A percentile compares a stretch with the other conserved stretches of the same genome.
These are phyloP conservation scores for Withania somnifera DNA, from an alignment of 305 asterid species.

Conservation along the genomic window DNA sequence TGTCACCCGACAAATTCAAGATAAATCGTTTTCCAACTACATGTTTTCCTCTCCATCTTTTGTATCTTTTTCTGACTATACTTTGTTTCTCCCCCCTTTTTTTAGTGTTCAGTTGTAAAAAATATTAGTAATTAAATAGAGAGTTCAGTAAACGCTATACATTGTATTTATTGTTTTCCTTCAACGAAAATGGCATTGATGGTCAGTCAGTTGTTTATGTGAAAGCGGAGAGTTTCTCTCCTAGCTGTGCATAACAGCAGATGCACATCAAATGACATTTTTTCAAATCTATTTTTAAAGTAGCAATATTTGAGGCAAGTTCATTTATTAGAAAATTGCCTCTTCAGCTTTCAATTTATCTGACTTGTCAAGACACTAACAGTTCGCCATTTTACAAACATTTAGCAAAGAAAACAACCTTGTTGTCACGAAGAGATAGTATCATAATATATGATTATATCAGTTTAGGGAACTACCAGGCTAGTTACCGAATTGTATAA, in stretches of 20 bases:
- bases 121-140: too few species aligned
- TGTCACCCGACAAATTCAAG: too few species aligned
- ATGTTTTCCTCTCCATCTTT: too few species aligned
- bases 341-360: background rate
- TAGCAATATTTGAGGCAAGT: background rate
- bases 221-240: background rate
- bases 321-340: background rate
- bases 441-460: background rate
- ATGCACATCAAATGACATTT: background rate
- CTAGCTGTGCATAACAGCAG: background rate
- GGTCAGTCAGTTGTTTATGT: background rate
- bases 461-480: background rate
- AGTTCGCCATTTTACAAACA: background rate
- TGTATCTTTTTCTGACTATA: too few species aligned
- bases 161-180: background rate
- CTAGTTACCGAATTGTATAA: background rate
- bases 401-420: background rate
- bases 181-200: background rate
- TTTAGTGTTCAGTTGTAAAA: too few species aligned
- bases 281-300: background rate
- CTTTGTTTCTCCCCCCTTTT: too few species aligned
- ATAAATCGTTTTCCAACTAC: too few species aligned
- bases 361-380: background rate
- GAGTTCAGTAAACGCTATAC: too few species aligned
- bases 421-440: too few species aligned